Percentiles rank a stretch among this genome's conserved stretches.
phyloP scores from a whole-genome alignment of 306 rosid species.

The Cajanus cajan region DNA sequence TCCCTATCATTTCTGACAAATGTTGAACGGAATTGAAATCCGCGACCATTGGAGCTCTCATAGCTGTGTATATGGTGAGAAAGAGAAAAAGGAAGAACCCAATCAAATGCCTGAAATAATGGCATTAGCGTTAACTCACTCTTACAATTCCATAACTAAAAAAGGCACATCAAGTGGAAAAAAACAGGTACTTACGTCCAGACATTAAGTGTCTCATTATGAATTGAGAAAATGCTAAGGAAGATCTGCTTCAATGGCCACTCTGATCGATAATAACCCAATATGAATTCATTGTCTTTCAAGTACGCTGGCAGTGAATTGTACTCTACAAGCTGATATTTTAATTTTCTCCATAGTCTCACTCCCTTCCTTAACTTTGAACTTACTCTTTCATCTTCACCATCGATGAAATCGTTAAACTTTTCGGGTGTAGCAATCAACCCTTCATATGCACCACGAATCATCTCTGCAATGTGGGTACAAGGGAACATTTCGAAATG shows the following conservation, averaged over 20 bases:
- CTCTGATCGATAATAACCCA: conserved; percentile 54
- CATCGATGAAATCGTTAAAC: conserved; percentile 3
- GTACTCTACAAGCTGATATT: conserved; percentile 56
- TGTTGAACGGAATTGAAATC: conserved; percentile 43
- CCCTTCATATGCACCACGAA: conserved; percentile 21
- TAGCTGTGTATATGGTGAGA: conserved; percentile 55
- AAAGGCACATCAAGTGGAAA: not conserved
- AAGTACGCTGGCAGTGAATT: conserved; percentile 51
- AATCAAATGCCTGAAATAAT: conserved; percentile 65
- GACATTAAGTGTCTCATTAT: conserved; percentile 67
- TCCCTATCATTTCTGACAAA: conserved; percentile 37
- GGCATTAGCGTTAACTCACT: not conserved
- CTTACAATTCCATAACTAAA: not conserved
- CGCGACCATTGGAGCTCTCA: conserved; percentile 42
- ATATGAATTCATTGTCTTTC: conserved; percentile 63
- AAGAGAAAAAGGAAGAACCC: conserved; percentile 69
- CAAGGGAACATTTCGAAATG: not conserved
- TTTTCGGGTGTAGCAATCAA: conserved; percentile 4
- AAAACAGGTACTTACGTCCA: conserved; percentile 59
- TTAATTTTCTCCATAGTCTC: conserved; percentile 41
- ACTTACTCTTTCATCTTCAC: conserved; percentile 28
- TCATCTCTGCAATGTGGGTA: conserved; percentile 36
- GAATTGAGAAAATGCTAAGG: conserved; percentile 64
- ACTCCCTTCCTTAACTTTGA: conserved; percentile 36
- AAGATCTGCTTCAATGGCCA: conserved; percentile 65